Conservation (phyloP, 1,139 yeast genomes). For the Pichia kudriavzevii region DNA sequence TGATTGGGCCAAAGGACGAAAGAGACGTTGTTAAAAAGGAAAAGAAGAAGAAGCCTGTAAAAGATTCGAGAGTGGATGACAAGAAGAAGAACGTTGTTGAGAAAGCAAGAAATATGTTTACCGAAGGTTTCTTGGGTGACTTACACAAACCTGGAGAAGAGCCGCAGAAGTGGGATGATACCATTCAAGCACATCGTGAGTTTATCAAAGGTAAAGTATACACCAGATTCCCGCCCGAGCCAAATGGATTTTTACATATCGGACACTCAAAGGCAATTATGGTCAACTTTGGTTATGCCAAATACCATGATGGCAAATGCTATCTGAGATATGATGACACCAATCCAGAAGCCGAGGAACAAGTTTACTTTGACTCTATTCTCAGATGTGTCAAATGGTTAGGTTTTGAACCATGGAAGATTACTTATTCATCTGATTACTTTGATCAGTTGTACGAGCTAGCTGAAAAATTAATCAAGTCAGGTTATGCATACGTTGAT, state of each 20-base stretch:
- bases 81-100: constrained; percentile 19
- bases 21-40: constrained; percentile 80
- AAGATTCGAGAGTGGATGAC: no score
- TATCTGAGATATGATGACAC: constrained; percentile 95
- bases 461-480: constrained; percentile 70
- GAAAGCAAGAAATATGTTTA: constrained; percentile 73
- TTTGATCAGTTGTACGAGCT: constrained; percentile 80
- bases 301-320: constrained; percentile 76
- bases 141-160: constrained; percentile 94
- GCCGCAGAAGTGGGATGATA: constrained; percentile 80
- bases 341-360: constrained; percentile 98
- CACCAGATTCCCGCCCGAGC: constrained; percentile 98
- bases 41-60: constrained; percentile 56
- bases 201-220: constrained; percentile 75
- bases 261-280: constrained; percentile 98
- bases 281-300: constrained; percentile 93
- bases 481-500: constrained; percentile 81
- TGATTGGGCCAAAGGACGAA: constrained; percentile 93
- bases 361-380: constrained; percentile 77
- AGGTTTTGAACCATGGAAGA: constrained; percentile 86
- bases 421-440: constrained; percentile 94
- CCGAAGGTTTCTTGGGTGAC: constrained; percentile 93
- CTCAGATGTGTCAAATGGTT: constrained; percentile 83
- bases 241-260: constrained; percentile 92
- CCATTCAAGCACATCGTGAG: constrained; percentile 70